These are phyloP conservation scores for Radiomyces spectabilis DNA, from an alignment of 192 early-diverging fungal species.

Conservation along the genomic window DNA sequence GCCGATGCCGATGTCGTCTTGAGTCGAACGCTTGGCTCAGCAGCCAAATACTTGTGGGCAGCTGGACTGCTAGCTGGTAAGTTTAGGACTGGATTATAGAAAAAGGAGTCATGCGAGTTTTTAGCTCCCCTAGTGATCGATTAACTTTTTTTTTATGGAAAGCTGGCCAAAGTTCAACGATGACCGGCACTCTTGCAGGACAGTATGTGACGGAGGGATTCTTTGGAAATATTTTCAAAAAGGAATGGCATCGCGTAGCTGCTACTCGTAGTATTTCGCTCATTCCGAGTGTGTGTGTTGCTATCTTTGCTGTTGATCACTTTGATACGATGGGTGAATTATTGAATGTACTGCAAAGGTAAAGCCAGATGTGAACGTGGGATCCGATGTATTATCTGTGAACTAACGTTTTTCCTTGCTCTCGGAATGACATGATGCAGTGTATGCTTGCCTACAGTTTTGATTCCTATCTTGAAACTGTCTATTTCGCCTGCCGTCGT, in stretches of 20 bases:
- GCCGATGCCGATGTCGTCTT: conserved; percentile 55
- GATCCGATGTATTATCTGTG: neutral
- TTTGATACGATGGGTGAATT: conserved; percentile 64
- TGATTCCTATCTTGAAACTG: conserved; percentile 56
- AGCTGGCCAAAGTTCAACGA: conserved; percentile 78
- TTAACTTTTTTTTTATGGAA: neutral
- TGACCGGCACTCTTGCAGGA: conserved; percentile 87
- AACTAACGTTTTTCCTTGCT: neutral
- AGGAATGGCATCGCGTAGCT: conserved; percentile 54
- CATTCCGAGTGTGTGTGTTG: conserved; percentile 60
- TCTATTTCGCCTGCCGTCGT: conserved; percentile 43
- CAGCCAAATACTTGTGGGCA: conserved; percentile 72
- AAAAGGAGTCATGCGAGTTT: too few relatives aligned
- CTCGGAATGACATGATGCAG: conserved; percentile 6
- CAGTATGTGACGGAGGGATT: conserved; percentile 86
- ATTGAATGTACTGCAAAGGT: conserved; percentile 61
- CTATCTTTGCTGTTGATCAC: conserved; percentile 41
- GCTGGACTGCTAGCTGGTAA: conserved; percentile 71
- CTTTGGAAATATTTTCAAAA: conserved; percentile 50
- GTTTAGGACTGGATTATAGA: too few relatives aligned
- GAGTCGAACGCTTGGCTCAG: conserved; percentile 47
- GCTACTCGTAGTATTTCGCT: conserved; percentile 54
- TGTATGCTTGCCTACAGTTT: conserved; percentile 53
- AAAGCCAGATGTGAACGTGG: conserved; percentile 5
- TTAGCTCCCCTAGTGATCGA: too few relatives aligned